Base-by-base conservation (phyloP, 1,284 basidiomycete genomes). In the Cutaneotrichosporon cutaneum region DNA sequence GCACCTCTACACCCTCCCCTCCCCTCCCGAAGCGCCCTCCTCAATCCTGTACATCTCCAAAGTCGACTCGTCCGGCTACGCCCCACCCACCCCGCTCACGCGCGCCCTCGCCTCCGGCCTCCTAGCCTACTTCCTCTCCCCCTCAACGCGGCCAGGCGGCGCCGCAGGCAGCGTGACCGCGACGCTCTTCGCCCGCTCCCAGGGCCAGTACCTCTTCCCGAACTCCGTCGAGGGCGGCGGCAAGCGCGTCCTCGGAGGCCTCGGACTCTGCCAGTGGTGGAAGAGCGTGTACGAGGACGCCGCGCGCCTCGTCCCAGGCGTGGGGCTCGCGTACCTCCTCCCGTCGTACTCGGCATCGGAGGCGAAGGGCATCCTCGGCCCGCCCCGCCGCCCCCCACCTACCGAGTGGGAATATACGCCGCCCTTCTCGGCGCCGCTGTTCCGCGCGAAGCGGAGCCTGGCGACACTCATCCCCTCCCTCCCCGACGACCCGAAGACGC, bases 201-300 rank as follows among this genome's bases (percentile, higher is more conserved):
- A 98, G 78, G 82, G 81, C 36, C 94, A 97, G 74, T 99, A 99
- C 76, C 83, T 99, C 32, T 98, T 99, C 76, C 90, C 94, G 0
- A 92, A 94, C 72, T 92, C 90, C n/a, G 82, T 86, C 4, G 87
- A 92, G 27, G 88, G 85, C 68, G 35, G 70, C 53, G 66, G 62
- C 22, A 98, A 98, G 81, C 85, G 82, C 26, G 88, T 90, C 2
- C 79, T 95, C 56, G 84, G 85, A 36, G 95, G 97, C 71, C 82
- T 88, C 27, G 85, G 85, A 67, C 84, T 99, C 1, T 94, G 93
- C 75, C 86, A 83, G 54, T 99, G 95, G 95, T 99, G 95, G 95
- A 89, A 89, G 74, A 83, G 85, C 21, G 82, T 90, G 22, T 79
- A 92, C 54, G 83, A 84, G 60, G 80, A 83, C 24, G 86, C 88